These are phyloP conservation scores for Teratosphaeria pseudoeucalypti DNA, from an alignment of 2,329 filamentous ascomycete genomes.

Conservation along the genomic window DNA sequence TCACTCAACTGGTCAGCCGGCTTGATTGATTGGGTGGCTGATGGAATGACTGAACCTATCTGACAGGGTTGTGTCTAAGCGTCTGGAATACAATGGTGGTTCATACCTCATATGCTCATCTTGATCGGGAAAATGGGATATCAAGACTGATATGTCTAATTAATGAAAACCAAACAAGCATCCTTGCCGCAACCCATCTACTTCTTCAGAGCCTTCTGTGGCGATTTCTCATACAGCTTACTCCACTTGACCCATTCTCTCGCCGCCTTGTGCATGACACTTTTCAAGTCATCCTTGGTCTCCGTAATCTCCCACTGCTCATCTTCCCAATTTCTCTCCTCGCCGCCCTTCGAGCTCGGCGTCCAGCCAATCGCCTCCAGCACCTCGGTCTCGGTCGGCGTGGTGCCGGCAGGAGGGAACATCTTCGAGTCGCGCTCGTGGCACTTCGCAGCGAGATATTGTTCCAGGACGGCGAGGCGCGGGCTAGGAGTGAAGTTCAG, in stretches of 20 bases:
- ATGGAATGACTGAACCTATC: too few relatives aligned
- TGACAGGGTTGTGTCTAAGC: too few relatives aligned
- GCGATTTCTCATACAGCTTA: conserved; percentile 28
- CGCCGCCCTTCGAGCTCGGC: conserved; percentile 24
- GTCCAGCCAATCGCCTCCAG: conserved; percentile 36
- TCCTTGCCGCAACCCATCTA: conserved; percentile 5
- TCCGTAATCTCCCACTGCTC: conserved; percentile 34
- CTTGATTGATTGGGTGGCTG: too few relatives aligned
- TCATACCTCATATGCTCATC: too few relatives aligned
- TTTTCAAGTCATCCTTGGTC: conserved; percentile 32
- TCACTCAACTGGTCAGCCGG: too few relatives aligned
- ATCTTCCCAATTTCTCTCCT: conserved; percentile 33
- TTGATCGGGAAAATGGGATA: background rate
- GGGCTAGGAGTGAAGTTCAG: conserved; percentile 28
- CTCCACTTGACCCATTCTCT: conserved; percentile 33
- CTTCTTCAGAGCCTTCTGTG: conserved; percentile 31
- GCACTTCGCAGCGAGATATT: conserved; percentile 32
- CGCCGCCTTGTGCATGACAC: conserved; percentile 30
- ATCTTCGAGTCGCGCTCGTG: conserved; percentile 26
- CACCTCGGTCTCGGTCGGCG: conserved; percentile 30
- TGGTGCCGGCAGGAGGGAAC: conserved; percentile 21
- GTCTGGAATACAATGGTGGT: too few relatives aligned
- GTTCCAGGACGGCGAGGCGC: conserved; percentile 27
- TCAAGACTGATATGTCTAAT: background rate
- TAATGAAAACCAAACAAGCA: background rate